A percentile compares a stretch with the other conserved stretches of the same genome.
Conservation (phyloP, 2,329 filamentous ascomycete genomes). For the Colletotrichum karsti region DNA sequence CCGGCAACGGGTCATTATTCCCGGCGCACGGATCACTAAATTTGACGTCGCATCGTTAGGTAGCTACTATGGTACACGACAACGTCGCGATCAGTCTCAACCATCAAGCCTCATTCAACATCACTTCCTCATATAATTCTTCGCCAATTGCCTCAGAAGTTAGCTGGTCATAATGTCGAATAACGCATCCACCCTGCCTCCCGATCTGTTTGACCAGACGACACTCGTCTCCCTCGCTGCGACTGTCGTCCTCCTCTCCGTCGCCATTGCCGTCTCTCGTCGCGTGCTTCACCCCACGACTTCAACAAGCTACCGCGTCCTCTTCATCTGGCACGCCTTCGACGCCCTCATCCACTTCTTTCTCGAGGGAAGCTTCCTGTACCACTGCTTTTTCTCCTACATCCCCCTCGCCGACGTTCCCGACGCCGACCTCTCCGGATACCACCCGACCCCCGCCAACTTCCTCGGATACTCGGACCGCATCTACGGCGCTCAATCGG, state of each 20-base stretch:
- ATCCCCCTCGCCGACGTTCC: conserved; percentile 44
- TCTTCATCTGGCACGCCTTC: conserved; percentile 96
- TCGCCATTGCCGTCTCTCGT: conserved; percentile 59
- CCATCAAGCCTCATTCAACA: too few relatives aligned
- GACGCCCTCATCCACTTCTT: conserved; percentile 91
- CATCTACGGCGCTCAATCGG: conserved; percentile 66
- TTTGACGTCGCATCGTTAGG: conserved; percentile 3
- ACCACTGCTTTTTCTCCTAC: conserved; percentile 86
- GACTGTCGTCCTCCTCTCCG: conserved; percentile 60
- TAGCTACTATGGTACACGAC: not conserved
- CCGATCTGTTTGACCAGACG: conserved; percentile 67
- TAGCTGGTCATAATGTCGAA: conserved; percentile 29
- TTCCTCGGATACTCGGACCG: conserved; percentile 59
- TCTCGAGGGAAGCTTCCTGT: conserved; percentile 91
- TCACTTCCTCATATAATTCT: not conserved
- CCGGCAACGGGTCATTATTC: not conserved
- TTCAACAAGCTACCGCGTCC: conserved; percentile 69
- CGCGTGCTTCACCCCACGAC: conserved; percentile 56
- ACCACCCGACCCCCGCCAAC: conserved; percentile 59
- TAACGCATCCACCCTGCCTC: conserved; percentile 46
- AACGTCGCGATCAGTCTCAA: not conserved
- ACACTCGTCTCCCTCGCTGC: conserved; percentile 67
- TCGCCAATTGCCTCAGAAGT: not conserved
- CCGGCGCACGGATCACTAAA: conserved; percentile 9
- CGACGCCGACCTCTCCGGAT: conserved; percentile 40